These are phyloP conservation scores for Andrographis paniculata DNA, from an alignment of 305 asterid species.

Conservation along the genomic window DNA sequence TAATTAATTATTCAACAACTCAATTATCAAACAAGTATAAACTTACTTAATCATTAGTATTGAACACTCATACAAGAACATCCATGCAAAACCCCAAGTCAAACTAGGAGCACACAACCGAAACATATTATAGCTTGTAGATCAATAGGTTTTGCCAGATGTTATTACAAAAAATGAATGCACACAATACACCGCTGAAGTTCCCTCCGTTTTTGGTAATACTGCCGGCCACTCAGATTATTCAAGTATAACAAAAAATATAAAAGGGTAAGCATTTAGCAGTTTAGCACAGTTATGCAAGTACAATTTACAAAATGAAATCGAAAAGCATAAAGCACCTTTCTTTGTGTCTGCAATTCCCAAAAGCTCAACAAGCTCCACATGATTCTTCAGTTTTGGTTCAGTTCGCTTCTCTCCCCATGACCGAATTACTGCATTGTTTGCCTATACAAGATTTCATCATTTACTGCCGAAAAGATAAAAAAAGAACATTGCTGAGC, in stretches of 20 bases:
- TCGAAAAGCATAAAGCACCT: constrained; percentile 27
- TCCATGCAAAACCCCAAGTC: too few species aligned
- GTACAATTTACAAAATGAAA: background rate
- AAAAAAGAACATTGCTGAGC: constrained; percentile 6
- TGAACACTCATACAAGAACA: too few species aligned
- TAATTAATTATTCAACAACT: too few species aligned
- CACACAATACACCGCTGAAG: too few species aligned
- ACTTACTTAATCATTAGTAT: too few species aligned
- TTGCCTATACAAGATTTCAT: constrained; percentile 36
- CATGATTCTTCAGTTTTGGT: constrained; percentile 77
- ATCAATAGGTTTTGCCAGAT: too few species aligned
- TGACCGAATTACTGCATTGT: constrained; percentile 51
- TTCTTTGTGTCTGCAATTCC: constrained; percentile 74
- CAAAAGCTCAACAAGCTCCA: constrained; percentile 89
- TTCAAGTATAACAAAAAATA: background rate
- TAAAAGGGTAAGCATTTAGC: background rate
- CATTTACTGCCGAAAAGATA: background rate
- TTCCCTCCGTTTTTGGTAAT: too few species aligned
- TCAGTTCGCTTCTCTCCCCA: constrained; percentile 81
- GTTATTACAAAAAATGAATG: too few species aligned
- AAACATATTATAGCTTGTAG: too few species aligned
- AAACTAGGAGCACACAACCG: too few species aligned
- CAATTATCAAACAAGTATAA: too few species aligned
- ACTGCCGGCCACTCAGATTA: background rate
- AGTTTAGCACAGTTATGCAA: background rate